Percentiles rank a stretch among this genome's conserved stretches.
These are phyloP conservation scores for Fagopyrum tataricum DNA, from an alignment of 148 eudicot genomes.

Conservation along the genomic window DNA sequence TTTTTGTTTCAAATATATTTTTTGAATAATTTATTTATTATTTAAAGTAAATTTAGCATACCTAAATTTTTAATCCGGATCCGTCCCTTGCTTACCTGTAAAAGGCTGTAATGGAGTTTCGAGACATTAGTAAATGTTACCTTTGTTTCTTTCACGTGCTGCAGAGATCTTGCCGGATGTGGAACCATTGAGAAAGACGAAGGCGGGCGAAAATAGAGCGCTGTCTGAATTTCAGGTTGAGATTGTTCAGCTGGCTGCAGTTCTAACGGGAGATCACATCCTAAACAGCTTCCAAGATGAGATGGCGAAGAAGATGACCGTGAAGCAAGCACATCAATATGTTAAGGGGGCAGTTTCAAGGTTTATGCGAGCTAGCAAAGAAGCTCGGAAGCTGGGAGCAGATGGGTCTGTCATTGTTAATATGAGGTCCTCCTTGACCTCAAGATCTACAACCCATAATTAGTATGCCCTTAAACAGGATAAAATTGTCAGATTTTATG, in stretches of 20 bases:
- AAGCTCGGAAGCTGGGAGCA: conserved; percentile 79
- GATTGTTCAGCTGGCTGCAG: conserved; percentile 86
- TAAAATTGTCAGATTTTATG: neutral
- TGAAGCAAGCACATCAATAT: conserved; percentile 66
- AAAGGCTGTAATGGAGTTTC: no score
- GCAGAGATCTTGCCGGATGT: conserved; percentile 81
- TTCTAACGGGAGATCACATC: conserved; percentile 79
- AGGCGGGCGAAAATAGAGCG: conserved; percentile 47
- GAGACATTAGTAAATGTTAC: no score
- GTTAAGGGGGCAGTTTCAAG: conserved; percentile 74
- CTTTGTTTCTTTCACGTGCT: neutral
- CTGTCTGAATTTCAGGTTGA: conserved; percentile 78
- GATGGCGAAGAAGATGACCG: conserved; percentile 80
- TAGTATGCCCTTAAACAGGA: neutral
- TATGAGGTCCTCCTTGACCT: conserved; percentile 97
- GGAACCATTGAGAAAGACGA: conserved; percentile 52
- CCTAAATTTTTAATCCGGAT: no score
- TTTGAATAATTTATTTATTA: no score
- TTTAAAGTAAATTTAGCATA: no score
- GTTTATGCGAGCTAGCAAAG: conserved; percentile 82
- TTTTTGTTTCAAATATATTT: no score
- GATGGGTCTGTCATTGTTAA: conserved; percentile 81
- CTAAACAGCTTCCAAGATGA: conserved; percentile 73
- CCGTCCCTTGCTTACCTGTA: no score
- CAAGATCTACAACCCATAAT: conserved; percentile 42